Evolutionary conservation across 345 rosid genomes (phyloP).

Genomic region (Salix udensis): DNA sequence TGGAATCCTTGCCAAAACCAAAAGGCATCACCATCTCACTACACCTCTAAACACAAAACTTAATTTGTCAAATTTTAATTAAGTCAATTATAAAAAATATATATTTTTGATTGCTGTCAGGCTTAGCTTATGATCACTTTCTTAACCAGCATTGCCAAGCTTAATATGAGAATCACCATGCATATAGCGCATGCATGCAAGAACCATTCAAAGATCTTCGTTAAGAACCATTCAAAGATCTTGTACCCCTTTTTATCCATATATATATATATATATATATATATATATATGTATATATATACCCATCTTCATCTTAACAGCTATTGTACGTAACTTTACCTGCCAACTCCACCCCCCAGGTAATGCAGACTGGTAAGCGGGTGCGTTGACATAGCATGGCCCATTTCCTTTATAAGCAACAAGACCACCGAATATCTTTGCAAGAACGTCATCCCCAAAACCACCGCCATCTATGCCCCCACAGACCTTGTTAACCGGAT

Average conservation of each 20-base stretch:
- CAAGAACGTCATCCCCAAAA: constrained; percentile 5
- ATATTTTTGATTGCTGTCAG: too few species aligned
- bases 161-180: too few species aligned
- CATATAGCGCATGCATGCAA: too few species aligned
- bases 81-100: too few species aligned
- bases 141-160: too few species aligned
- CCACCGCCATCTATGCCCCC: constrained; percentile 29
- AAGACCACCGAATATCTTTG: constrained; percentile 30
- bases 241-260: too few species aligned
- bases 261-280: too few species aligned
- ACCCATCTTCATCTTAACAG: neutral
- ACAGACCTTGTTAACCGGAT: constrained; percentile 34
- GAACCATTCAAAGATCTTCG: too few species aligned
- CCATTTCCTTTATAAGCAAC: constrained; percentile 11
- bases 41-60: constrained; percentile 24
- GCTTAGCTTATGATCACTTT: too few species aligned
- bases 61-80: too few species aligned
- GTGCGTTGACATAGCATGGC: constrained; percentile 21
- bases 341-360: constrained; percentile 41
- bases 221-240: too few species aligned
- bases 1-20: constrained; percentile 28
- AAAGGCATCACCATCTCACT: constrained; percentile 56
- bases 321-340: constrained; percentile 19
- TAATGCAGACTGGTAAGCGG: constrained; percentile 5
- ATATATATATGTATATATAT: too few species aligned